phyloP scores from a whole-genome alignment of 495 filamentous ascomycete genomes.

The Margaritispora aquatica region DNA sequence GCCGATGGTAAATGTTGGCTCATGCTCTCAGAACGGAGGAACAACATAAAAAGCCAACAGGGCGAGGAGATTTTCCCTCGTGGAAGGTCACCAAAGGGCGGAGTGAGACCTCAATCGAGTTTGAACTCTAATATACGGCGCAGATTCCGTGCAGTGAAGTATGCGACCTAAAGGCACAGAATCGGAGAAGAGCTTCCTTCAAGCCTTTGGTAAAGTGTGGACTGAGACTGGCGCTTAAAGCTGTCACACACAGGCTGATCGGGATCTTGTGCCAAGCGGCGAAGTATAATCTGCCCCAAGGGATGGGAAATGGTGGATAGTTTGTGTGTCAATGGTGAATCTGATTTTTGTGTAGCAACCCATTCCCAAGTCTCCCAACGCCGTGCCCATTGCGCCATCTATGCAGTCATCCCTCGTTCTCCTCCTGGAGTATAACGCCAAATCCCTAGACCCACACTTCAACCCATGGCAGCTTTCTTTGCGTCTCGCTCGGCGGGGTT shows the following conservation, averaged over 20 bases:
- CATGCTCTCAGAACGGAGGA: not conserved
- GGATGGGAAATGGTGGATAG: constrained; percentile 4
- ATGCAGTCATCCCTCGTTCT: constrained; percentile 15
- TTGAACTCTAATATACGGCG: not conserved
- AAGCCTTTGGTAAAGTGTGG: not conserved
- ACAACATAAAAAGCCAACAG: not conserved
- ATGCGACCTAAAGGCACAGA: constrained; percentile 15
- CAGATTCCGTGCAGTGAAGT: constrained; percentile 2
- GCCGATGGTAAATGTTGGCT: not conserved
- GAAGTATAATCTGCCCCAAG: not conserved
- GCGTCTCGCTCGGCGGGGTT: constrained; percentile 27
- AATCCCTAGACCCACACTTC: not conserved
- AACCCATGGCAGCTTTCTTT: constrained; percentile 22
- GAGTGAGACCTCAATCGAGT: constrained; percentile 4
- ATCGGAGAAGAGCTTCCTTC: constrained; percentile 1
- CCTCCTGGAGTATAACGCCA: constrained; percentile 7
- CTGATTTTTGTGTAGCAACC: constrained; percentile 4
- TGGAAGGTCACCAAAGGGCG: not conserved
- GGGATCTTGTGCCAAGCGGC: not conserved
- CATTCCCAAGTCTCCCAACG: constrained; percentile 15
- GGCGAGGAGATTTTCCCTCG: constrained; percentile 1
- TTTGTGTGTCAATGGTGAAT: constrained; percentile 11
- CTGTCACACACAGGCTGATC: not conserved
- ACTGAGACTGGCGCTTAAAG: not conserved
- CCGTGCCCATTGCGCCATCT: constrained; percentile 11